Percentiles rank a stretch among this genome's conserved stretches.
phyloP scores from a whole-genome alignment of 805 yeast species.

The Metschnikowia peoriensis region DNA sequence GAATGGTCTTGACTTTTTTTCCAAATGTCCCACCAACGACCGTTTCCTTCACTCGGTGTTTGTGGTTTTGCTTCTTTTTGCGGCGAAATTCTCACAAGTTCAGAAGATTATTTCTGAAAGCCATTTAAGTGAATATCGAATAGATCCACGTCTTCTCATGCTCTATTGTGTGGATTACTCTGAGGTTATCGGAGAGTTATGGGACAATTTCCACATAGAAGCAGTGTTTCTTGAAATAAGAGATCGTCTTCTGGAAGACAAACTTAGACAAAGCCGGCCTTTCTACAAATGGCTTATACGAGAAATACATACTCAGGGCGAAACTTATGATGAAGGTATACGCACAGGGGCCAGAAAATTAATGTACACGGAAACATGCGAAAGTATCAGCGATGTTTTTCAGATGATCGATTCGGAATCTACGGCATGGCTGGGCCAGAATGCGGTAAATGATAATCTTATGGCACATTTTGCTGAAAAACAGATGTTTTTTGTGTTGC shows the following conservation, averaged over 20 bases:
- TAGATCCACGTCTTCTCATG: conserved; percentile 16
- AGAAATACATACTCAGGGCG: neutral
- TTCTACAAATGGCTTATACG: conserved; percentile 14
- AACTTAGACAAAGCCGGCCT: neutral
- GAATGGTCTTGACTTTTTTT: neutral
- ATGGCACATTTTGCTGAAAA: conserved; percentile 4
- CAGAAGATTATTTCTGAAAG: neutral
- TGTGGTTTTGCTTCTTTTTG: conserved; percentile 8
- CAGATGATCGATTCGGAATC: conserved; percentile 8
- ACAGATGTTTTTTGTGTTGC: conserved; percentile 1
- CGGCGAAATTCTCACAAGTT: conserved; percentile 1
- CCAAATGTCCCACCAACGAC: neutral
- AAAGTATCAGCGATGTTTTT: neutral
- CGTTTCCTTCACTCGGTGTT: neutral
- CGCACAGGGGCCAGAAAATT: conserved; percentile 7
- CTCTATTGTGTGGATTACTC: neutral
- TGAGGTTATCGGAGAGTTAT: conserved; percentile 1
- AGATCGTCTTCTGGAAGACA: neutral
- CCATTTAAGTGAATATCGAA: neutral
- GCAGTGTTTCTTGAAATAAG: conserved; percentile 3
- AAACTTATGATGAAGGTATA: neutral
- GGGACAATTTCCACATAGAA: conserved; percentile 6
- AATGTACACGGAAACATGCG: conserved; percentile 4
- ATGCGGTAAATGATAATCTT: conserved; percentile 15
- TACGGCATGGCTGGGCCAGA: conserved; percentile 14